A percentile compares a stretch with the other conserved stretches of the same genome.
Evolutionary conservation across 345 rosid species (phyloP).

Genomic region (Eucalyptus pauciflora): DNA sequence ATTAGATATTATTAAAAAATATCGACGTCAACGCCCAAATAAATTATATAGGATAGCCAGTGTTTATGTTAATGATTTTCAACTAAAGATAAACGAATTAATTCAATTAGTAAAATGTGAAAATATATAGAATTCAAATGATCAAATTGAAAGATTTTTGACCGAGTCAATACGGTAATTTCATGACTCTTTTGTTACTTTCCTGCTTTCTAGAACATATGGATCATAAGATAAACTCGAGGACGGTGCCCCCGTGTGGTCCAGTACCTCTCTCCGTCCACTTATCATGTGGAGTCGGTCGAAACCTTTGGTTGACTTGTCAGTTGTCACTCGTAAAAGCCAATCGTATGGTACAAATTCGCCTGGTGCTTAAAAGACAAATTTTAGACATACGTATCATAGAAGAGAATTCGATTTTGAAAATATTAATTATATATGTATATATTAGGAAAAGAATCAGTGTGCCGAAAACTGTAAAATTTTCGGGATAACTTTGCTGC

Average conservation of each 20-base stretch:
- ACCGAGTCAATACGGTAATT: no score
- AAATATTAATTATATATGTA: not conserved
- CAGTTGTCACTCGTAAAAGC: not conserved
- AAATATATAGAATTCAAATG: no score
- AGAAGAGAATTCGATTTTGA: not conserved
- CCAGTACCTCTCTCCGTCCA: not conserved
- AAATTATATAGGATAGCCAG: no score
- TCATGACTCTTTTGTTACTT: no score
- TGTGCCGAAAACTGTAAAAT: not conserved
- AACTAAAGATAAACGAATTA: no score
- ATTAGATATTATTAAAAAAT: no score
- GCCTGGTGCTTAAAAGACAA: not conserved
- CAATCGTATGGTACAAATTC: not conserved
- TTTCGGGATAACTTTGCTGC: not conserved
- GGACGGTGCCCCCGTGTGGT: not conserved
- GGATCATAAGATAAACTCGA: not conserved
- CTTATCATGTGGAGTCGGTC: not conserved
- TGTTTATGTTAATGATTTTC: no score
- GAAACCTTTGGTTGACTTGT: not conserved
- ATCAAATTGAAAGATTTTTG: no score
- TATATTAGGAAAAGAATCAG: not conserved
- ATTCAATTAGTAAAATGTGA: no score
- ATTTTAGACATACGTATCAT: not conserved
- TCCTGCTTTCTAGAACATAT: no score
- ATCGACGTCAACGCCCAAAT: fast-evolving